Base-by-base conservation (phyloP, 1,284 basidiomycete species). In the Ganoderma multipileum region DNA sequence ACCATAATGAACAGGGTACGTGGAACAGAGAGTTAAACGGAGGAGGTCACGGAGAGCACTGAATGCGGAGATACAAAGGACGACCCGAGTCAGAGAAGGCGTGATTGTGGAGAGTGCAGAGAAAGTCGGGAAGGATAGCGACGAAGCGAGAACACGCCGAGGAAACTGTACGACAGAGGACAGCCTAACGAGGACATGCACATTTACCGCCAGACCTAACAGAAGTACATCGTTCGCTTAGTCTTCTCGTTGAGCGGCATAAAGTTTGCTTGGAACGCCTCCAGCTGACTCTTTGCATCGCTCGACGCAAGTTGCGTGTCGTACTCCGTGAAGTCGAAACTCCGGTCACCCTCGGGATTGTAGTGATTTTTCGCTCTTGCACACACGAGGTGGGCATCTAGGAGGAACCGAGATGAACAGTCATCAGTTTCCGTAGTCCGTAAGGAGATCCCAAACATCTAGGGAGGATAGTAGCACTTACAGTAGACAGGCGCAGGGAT, bases 331-430 rank as follows among this genome's bases (percentile, higher is more conserved):
- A 87, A 82, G 71, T 90, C 83, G 39, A 89, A 50, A 7, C 23
- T 77, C 6, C 80, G 79, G 39, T 83, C 83, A 33, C 68, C 72
- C 60, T 83, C 79, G 1, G 93, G 92, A 74, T 91, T 89, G 73
- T 91, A 94, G 76, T 95, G 93, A 75, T 92, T 92, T 81, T 91
- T 92, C 0, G 92, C 91, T 5, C 92, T 85, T 1, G 90, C 84
- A 74, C 92, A 94, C 20, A 94, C 92, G 61, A 94, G 92, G 77
- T 94, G 91, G 9, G 92, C 92, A 77, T 94, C 93, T 94, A 8
- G 23, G 55, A n/a, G 20, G 33, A 5, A 57, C 14, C 20, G 14
- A 60, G 38, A 2, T 4, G 33, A 23, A 23, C 14, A 41, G n/a
- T 16, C 23, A 8, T 60, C 36, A 39, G 58, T 38, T 6, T 0